Evolutionary conservation across 2,329 filamentous ascomycete species (phyloP), one percentile per base, ranked within the genome.

Genomic region (Sclerotinia sclerotiorum): DNA sequence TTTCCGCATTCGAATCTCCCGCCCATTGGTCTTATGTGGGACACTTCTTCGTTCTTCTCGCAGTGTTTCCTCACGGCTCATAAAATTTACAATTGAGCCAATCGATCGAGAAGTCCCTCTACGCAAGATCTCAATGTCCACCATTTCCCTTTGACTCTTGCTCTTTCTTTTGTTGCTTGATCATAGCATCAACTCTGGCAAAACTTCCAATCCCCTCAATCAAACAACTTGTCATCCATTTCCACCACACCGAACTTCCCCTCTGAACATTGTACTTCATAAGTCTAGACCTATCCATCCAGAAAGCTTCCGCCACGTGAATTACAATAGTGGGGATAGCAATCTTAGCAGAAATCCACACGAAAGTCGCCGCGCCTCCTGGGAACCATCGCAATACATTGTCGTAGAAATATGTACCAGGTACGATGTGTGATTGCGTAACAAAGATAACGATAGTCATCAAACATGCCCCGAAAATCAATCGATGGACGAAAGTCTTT

Each of bases 261-360:
- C 79, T 77, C 69, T 78, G 77, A 15, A 88, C 82, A 8, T 82
- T 82, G 71, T 84, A 82, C 75, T 77, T 83, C 66, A 74, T 74
- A 69, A 88, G 76, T 69, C 82, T 79, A 61, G 79, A 81, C 54
- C 76, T 78, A 71, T 84, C 83, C 73, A 89, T 80, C 76, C 82
- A 80, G 56, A 79, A 79, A n/a, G 83, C 79, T 81, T 97, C 94
- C 3, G 78, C 69, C 0, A 82, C 29, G 79, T 97, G 94, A 17
- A 92, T 84, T 0, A 75, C 81, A 1, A 92, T 4, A 68, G 94
- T 85, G 0, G 85, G 81, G 27, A 81, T 73, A 66, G 90, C 81
- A 54, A 94, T 80, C 19, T 80, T 76, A 61, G 84, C 84, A 70
- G 90, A 87, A 1, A 91, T 78, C 77, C 82, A 84, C 71, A 83